Percentiles rank a stretch among this genome's conserved stretches.
Conservation (phyloP, 2,329 filamentous ascomycete species). For the Ustulina deusta region DNA sequence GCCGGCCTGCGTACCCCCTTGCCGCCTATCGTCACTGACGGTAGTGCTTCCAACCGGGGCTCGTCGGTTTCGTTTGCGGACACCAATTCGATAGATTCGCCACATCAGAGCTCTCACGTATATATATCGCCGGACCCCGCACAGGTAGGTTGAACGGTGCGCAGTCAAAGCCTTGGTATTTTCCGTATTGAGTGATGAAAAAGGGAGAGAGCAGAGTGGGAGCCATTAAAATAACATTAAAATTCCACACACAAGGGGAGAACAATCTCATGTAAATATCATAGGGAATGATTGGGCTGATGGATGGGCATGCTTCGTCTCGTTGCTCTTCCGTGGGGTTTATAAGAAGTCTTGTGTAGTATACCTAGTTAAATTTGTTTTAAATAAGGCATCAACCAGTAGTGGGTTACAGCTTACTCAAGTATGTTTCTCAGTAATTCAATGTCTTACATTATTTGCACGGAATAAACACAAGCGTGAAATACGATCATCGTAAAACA, state of each 20-base stretch:
- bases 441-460: too few relatives aligned
- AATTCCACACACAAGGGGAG: not conserved
- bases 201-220: not conserved
- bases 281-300: not conserved
- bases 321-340: not conserved
- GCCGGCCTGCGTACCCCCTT: not conserved
- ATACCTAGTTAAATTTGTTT: too few relatives aligned
- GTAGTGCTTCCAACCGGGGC: not conserved
- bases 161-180: not conserved
- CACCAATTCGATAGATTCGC: not conserved
- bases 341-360: too few relatives aligned
- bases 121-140: not conserved
- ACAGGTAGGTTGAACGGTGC: not conserved
- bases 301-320: not conserved
- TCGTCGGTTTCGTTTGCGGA: not conserved
- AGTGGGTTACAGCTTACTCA: too few relatives aligned
- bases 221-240: not conserved
- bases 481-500: too few relatives aligned
- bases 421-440: too few relatives aligned
- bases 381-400: too few relatives aligned
- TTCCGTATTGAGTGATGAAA: not conserved
- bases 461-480: too few relatives aligned
- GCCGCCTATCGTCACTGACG: not conserved
- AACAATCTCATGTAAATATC: not conserved
- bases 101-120: not conserved